These are phyloP conservation scores for Cinnamomum chago DNA, from an alignment of 164 flowering plant genomes.

Conservation along the genomic window DNA sequence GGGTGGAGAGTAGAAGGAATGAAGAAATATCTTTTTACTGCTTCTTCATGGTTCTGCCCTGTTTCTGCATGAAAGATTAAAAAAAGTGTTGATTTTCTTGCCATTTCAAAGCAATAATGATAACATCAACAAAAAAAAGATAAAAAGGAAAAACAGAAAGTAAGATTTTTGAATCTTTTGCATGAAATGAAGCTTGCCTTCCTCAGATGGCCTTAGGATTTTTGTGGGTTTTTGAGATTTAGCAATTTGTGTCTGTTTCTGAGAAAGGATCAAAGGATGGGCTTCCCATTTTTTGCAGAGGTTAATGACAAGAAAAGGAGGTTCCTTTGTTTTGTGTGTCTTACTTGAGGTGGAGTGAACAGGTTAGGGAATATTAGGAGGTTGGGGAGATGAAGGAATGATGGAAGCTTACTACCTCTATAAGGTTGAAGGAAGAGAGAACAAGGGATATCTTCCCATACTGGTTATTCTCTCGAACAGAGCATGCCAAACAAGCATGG, in stretches of 20 bases:
- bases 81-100: background rate
- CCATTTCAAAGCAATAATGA: background rate
- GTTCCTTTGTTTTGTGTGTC: background rate
- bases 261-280: background rate
- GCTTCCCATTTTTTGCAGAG: background rate
- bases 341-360: background rate
- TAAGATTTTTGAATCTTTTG: background rate
- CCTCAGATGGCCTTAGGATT: background rate
- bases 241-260: background rate
- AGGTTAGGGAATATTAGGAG: background rate
- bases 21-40: background rate
- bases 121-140: background rate
- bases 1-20: too few relatives aligned
- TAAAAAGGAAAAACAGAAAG: background rate
- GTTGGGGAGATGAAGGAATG: background rate
- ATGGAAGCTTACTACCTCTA: background rate
- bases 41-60: background rate
- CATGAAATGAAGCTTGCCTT: conserved; percentile 1
- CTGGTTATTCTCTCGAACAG: background rate
- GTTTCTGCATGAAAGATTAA: background rate
- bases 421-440: background rate
- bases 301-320: background rate
- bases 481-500: background rate
- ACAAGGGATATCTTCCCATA: conserved; percentile 4
- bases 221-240: background rate